phyloP scores from a whole-genome alignment of 2,329 filamentous ascomycete genomes.

The Penicillium decumbens region DNA sequence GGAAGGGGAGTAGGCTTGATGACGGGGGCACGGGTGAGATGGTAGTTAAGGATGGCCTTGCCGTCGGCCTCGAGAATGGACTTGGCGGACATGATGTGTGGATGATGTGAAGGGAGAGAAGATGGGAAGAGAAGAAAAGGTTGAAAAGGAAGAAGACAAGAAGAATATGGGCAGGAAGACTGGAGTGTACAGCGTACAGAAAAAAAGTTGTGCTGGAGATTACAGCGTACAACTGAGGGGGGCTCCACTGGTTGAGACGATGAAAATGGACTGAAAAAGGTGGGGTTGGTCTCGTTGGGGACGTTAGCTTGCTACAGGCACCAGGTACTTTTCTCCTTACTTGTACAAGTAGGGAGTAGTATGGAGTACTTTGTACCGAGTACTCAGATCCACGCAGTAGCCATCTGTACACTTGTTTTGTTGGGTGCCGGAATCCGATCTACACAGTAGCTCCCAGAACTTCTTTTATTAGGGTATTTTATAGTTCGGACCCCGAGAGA shows the following conservation, averaged over 20 bases:
- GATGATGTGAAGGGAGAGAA: slow-evolving; percentile 8
- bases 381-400: slow-evolving; percentile 8
- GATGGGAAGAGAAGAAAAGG: slow-evolving; percentile 23
- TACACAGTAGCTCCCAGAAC: not conserved
- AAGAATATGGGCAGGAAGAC: slow-evolving; percentile 18
- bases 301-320: slow-evolving; percentile 5
- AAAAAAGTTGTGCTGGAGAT: slow-evolving; percentile 26
- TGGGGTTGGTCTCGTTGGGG: slow-evolving; percentile 15
- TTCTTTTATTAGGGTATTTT: not conserved
- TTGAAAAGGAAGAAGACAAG: slow-evolving; percentile 1
- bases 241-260: slow-evolving; percentile 20
- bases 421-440: slow-evolving; percentile 13
- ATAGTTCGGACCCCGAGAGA: not conserved
- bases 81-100: slow-evolving; percentile 78
- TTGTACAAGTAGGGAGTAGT: too few relatives aligned
- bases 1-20: slow-evolving; percentile 98
- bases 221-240: slow-evolving; percentile 27
- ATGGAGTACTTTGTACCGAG: not conserved
- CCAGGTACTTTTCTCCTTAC: not conserved
- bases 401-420: slow-evolving; percentile 3
- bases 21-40: slow-evolving; percentile 92
- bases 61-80: slow-evolving; percentile 98
- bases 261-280: slow-evolving; percentile 6
- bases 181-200: slow-evolving; percentile 22
- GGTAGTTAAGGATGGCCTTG: slow-evolving; percentile 99